A percentile compares a stretch with the other conserved stretches of the same genome.
phyloP scores from a whole-genome alignment of 345 rosid species.

The Eucalyptus sp. region DNA sequence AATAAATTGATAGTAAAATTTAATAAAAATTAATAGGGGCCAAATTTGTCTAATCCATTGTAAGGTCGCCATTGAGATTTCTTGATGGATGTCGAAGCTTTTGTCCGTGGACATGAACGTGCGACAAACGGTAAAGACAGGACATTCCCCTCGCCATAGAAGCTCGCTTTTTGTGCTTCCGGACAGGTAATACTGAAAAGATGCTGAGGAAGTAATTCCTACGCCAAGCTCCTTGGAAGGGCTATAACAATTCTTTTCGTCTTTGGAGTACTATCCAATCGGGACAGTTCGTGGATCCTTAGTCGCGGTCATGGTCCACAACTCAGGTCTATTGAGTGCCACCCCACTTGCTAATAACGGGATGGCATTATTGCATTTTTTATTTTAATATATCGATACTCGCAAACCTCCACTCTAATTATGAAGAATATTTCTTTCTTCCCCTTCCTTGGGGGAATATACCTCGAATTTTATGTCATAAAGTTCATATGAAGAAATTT shows the following conservation, averaged over 20 bases:
- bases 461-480: no score
- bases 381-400: accelerated
- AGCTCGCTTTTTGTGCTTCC: not conserved
- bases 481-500: no score
- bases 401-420: no score
- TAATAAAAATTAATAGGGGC: no score
- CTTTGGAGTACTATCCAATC: no score
- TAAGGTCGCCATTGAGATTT: not conserved
- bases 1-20: no score
- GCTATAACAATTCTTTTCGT: not conserved
- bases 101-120: not conserved
- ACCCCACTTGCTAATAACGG: accelerated
- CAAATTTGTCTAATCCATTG: no score
- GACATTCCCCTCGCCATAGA: not conserved
- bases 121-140: not conserved
- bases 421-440: no score
- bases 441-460: no score
- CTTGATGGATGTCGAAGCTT: not conserved
- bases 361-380: accelerated
- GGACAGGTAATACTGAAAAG: not conserved
- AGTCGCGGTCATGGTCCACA: no score
- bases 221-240: not conserved
- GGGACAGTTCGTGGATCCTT: no score
- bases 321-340: no score
- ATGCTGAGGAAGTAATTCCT: not conserved